A percentile compares a stretch with the other conserved stretches of the same genome.
phyloP scores from a whole-genome alignment of 2,329 filamentous ascomycete genomes.

The Venturia nashicola region DNA sequence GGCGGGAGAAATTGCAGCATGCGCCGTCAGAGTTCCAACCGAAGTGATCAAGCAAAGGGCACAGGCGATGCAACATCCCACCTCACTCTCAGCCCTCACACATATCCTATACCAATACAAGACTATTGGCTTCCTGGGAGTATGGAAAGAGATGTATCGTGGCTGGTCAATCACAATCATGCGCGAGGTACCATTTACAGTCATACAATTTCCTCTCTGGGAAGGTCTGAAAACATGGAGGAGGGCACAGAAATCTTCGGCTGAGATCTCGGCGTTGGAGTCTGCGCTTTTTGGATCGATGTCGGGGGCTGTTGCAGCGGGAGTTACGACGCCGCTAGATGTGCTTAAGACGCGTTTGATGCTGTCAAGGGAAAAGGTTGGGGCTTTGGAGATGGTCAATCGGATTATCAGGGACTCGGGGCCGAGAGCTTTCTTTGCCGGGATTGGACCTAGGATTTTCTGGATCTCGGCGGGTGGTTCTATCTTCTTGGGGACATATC shows the following conservation, averaged over 20 bases:
- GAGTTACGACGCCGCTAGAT: slow-evolving; percentile 81
- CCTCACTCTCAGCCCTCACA: slow-evolving; percentile 52
- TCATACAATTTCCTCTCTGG: slow-evolving; percentile 96
- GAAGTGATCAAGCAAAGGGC: slow-evolving; percentile 96
- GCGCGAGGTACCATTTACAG: slow-evolving; percentile 92
- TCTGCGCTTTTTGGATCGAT: slow-evolving; percentile 76
- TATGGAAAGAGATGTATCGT: slow-evolving; percentile 77
- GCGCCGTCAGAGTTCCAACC: slow-evolving; percentile 82
- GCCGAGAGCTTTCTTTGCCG: slow-evolving; percentile 58
- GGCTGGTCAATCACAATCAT: slow-evolving; percentile 89
- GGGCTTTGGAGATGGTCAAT: slow-evolving; percentile 46
- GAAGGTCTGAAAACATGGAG: slow-evolving; percentile 75
- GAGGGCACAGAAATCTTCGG: slow-evolving; percentile 20
- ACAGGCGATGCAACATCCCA: slow-evolving; percentile 72
- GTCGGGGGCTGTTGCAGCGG: slow-evolving; percentile 76
- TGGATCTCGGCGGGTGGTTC: slow-evolving; percentile 95
- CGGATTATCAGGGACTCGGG: slow-evolving; percentile 55
- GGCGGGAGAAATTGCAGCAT: slow-evolving; percentile 82
- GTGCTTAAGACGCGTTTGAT: slow-evolving; percentile 96
- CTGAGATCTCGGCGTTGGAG: slow-evolving; percentile 54
- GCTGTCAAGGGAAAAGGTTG: slow-evolving; percentile 61
- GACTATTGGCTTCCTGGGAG: slow-evolving; percentile 34
- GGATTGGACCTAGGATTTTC: slow-evolving; percentile 68
- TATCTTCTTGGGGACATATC: slow-evolving; percentile 88
- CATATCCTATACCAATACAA: slow-evolving; percentile 46